Conservation (phyloP, 495 filamentous ascomycete species). For the Achaetomiella virescens region DNA sequence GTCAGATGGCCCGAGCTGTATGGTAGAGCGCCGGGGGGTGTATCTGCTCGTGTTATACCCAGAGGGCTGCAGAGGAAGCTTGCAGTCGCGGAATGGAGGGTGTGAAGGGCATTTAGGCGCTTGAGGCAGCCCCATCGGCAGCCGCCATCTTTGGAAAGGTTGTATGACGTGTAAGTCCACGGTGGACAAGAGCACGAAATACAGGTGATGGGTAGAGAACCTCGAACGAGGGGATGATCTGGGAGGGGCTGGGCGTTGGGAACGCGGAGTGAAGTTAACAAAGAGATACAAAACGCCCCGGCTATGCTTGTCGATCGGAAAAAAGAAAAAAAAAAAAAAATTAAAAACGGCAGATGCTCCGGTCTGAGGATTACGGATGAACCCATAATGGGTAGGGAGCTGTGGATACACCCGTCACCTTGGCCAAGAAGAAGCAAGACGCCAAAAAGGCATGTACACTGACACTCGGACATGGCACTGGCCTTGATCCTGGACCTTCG, state of each 20-base stretch:
- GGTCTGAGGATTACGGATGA: background rate
- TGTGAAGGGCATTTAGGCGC: slow-evolving; percentile 27
- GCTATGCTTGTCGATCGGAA: background rate
- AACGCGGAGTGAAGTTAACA: slow-evolving; percentile 12
- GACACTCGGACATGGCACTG: slow-evolving; percentile 22
- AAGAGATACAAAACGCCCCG: slow-evolving; percentile 17
- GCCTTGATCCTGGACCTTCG: slow-evolving; percentile 23
- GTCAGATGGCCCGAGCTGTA: slow-evolving; percentile 9
- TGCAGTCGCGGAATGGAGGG: slow-evolving; percentile 11
- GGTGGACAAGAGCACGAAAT: slow-evolving; percentile 4
- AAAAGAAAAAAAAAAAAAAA: no score
- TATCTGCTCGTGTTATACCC: slow-evolving; percentile 1
- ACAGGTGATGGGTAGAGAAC: background rate
- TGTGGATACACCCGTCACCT: slow-evolving; percentile 14
- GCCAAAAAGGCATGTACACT: slow-evolving; percentile 17
- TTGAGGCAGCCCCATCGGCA: slow-evolving; percentile 24
- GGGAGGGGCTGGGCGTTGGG: background rate
- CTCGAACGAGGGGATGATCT: background rate
- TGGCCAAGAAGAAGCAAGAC: slow-evolving; percentile 11
- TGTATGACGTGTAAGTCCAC: slow-evolving; percentile 18
- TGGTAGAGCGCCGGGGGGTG: background rate
- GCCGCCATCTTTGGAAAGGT: slow-evolving; percentile 26
- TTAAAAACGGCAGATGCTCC: background rate
- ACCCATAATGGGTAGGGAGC: slow-evolving; percentile 8
- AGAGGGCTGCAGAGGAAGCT: background rate